Evolutionary conservation across 768 basidiomycete species (phyloP), one percentile per base, ranked within the genome.

Genomic region (Macrolepiota albuminosa): DNA sequence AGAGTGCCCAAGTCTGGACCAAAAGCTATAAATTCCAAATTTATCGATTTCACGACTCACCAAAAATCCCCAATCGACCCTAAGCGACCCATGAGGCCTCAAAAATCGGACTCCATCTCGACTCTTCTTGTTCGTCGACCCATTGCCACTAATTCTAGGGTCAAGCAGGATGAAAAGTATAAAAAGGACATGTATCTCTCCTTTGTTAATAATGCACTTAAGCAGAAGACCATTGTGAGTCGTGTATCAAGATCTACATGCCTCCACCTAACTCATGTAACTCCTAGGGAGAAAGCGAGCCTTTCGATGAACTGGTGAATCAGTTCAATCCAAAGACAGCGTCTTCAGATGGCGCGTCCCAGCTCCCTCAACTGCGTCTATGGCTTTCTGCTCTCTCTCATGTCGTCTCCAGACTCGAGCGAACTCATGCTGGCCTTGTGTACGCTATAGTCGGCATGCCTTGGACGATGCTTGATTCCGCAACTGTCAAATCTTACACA

Each of bases 361-460:
- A 79, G 63, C 76, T 80, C 21, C 65, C 79, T 0, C 85, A 92
- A 64, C 73, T 95, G 49, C 85, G 89, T 11, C 75, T 86, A 6
- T 95, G 91, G 90, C 81, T 99, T 34, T 79, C 86, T 34, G 92
- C 94, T 0, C 81, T 99, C 31, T 90, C 93, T 0, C 93, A 98
- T 68, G 91, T 94, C 61, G 93, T 98, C 57, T 95, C 94, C 29
- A 84, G 92, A 45, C 79, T 99, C 36, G 95, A 94, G 65, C 85
- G 85, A 52, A 78, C 82, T 9, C 95, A 98, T 69, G 77, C 86
- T 16, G 70, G 84, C 0, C 84, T 99, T 34, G 88, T 98, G 40
- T 85, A 95, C 62, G 93, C 95, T 14, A 84, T 98, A 59, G 79
- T 98, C 46, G 81, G 81, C 62, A 80, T 98, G 68, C 93, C 94